phyloP scores from a whole-genome alignment of 2,329 filamentous ascomycete genomes.

The Fusarium paranaense region DNA sequence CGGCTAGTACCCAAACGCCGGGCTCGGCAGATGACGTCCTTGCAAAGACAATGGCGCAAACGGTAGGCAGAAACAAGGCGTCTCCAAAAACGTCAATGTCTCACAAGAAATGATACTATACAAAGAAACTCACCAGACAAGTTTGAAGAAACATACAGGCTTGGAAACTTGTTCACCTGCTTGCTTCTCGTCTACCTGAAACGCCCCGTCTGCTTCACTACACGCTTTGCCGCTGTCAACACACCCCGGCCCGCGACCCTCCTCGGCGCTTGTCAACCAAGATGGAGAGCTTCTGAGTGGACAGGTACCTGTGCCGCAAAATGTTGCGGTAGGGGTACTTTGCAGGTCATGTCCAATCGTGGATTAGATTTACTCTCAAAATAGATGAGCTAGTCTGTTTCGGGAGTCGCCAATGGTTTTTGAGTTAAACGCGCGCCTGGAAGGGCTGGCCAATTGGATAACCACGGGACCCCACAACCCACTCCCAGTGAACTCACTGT shows the following conservation, averaged over 20 bases:
- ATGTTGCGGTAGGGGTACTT: conserved; percentile 17
- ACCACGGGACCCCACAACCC: conserved; percentile 11
- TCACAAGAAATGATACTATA: neutral
- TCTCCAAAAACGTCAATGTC: neutral
- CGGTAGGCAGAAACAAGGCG: neutral
- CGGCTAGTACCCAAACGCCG: neutral
- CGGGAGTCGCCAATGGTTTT: conserved; percentile 30
- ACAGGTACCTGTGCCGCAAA: conserved; percentile 27
- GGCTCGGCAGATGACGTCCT: neutral
- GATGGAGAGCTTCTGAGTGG: neutral
- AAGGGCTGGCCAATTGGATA: conserved; percentile 31
- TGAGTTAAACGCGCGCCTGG: conserved; percentile 44
- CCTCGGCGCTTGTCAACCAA: conserved; percentile 31
- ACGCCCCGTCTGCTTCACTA: conserved; percentile 35
- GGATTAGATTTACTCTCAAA: conserved; percentile 21
- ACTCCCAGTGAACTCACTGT: neutral
- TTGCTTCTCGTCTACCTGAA: conserved; percentile 31
- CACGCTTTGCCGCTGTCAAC: conserved; percentile 29
- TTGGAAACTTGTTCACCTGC: neutral
- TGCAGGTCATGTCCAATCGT: conserved; percentile 24
- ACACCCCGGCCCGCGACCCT: conserved; percentile 7
- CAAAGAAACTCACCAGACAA: neutral
- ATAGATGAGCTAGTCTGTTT: conserved; percentile 38
- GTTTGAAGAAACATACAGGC: neutral
- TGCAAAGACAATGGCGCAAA: neutral